Evolutionary conservation across 2,329 filamentous ascomycete species (phyloP).

Genomic region (Penicillium sp.): DNA sequence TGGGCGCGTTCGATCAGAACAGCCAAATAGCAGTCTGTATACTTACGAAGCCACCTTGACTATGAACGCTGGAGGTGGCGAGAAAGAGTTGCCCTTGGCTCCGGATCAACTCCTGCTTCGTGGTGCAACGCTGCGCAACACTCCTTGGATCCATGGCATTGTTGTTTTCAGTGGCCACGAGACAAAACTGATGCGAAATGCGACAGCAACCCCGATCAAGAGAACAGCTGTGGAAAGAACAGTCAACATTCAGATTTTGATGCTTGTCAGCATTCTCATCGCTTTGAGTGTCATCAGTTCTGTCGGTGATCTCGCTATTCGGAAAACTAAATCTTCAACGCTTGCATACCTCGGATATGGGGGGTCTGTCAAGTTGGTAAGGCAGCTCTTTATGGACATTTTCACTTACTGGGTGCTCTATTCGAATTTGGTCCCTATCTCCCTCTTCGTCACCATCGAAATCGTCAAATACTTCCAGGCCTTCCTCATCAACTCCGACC

Average conservation of each 20-base stretch:
- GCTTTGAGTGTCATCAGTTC: conserved; percentile 84
- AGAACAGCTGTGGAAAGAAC: conserved; percentile 91
- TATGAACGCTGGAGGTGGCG: conserved; percentile 82
- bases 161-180: conserved; percentile 98
- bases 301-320: conserved; percentile 80
- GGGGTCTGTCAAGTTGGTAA: conserved; percentile 60
- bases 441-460: conserved; percentile 95
- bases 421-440: conserved; percentile 93
- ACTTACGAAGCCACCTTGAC: conserved; percentile 97
- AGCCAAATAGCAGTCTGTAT: conserved; percentile 97
- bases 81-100: conserved; percentile 85
- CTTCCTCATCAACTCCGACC: conserved; percentile 94
- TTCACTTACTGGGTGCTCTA: conserved; percentile 99
- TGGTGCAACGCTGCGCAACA: conserved; percentile 91
- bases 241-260: conserved; percentile 89
- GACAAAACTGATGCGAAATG: conserved; percentile 98
- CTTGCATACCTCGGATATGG: conserved; percentile 72
- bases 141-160: conserved; percentile 92
- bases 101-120: conserved; percentile 91
- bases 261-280: conserved; percentile 81
- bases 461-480: conserved; percentile 97
- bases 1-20: conserved; percentile 86
- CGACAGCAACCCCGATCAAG: conserved; percentile 95
- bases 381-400: conserved; percentile 88
- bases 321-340: conserved; percentile 59